Percentiles rank a stretch among this genome's conserved stretches.
These are phyloP conservation scores for Fusarium decemcellulare DNA, from an alignment of 2,329 filamentous ascomycete species.

Conservation along the genomic window DNA sequence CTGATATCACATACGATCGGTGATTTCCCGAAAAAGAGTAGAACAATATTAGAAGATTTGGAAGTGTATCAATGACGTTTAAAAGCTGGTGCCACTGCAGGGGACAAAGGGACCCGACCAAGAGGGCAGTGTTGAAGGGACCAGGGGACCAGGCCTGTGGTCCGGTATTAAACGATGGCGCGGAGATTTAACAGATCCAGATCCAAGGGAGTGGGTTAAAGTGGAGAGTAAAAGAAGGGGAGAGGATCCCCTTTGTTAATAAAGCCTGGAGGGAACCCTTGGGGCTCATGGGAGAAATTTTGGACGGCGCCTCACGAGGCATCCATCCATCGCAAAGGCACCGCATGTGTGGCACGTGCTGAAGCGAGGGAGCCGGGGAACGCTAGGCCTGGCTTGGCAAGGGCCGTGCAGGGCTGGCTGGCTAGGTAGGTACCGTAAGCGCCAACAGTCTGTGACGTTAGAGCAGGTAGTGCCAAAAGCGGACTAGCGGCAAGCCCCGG, in stretches of 20 bases:
- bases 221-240: not conserved
- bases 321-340: not conserved
- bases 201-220: not conserved
- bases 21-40: not conserved
- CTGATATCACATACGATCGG: not conserved
- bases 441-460: constrained; percentile 14
- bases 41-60: not conserved
- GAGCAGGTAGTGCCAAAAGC: constrained; percentile 1
- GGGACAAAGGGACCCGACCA: not conserved
- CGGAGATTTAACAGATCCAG: not conserved
- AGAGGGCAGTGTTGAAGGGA: not conserved
- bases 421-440: constrained; percentile 10
- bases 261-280: not conserved
- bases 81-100: not conserved
- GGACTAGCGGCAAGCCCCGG: constrained; percentile 19
- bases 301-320: constrained; percentile 21
- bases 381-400: constrained; percentile 7
- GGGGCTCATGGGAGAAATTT: too few species aligned
- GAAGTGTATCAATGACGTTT: not conserved
- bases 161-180: not conserved
- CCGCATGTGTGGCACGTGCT: not conserved
- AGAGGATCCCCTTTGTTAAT: not conserved
- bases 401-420: not conserved
- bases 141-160: not conserved
- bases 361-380: not conserved